phyloP scores from a whole-genome alignment of 176 grass and related monocot genomes.

The Zizania latifolia region DNA sequence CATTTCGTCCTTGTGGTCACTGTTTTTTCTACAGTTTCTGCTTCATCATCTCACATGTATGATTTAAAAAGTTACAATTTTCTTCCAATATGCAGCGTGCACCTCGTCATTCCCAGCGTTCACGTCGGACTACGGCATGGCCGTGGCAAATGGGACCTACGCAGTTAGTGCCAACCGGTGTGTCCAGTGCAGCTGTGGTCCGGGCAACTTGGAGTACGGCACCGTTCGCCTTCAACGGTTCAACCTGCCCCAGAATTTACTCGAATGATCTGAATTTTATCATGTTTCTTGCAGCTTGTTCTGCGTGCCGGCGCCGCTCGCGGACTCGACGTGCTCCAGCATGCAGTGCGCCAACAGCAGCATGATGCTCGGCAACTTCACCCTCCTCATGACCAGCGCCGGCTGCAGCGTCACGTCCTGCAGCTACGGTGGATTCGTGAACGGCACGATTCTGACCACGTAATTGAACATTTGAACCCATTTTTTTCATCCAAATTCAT shows the following conservation, averaged over 20 bases:
- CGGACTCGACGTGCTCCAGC: slow-evolving; percentile 60
- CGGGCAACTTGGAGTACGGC: slow-evolving; percentile 63
- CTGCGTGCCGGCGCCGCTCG: slow-evolving; percentile 71
- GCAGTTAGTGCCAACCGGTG: slow-evolving; percentile 67
- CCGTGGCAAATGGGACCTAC: slow-evolving; percentile 76
- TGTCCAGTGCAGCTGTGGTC: slow-evolving; percentile 89
- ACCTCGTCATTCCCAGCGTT: slow-evolving; percentile 50
- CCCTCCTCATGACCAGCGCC: slow-evolving; percentile 41
- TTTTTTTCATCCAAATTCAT: neutral
- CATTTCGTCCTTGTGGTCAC: neutral
- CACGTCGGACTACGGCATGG: slow-evolving; percentile 57
- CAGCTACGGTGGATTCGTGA: slow-evolving; percentile 68
- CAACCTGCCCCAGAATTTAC: neutral
- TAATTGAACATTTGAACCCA: neutral
- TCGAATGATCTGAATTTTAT: neutral
- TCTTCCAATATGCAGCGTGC: slow-evolving; percentile 32
- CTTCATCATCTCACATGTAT: neutral
- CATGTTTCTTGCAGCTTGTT: slow-evolving; percentile 47
- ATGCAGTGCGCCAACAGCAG: slow-evolving; percentile 81
- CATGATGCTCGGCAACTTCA: slow-evolving; percentile 70
- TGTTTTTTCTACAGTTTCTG: neutral
- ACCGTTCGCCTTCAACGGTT: neutral
- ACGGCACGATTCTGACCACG: slow-evolving; percentile 66
- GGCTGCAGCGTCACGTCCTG: slow-evolving; percentile 84
- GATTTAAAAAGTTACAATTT: neutral